Evolutionary conservation across 345 rosid genomes (phyloP), one percentile per base, ranked within the genome.

Genomic region (Eucalyptus erythrocorys): DNA sequence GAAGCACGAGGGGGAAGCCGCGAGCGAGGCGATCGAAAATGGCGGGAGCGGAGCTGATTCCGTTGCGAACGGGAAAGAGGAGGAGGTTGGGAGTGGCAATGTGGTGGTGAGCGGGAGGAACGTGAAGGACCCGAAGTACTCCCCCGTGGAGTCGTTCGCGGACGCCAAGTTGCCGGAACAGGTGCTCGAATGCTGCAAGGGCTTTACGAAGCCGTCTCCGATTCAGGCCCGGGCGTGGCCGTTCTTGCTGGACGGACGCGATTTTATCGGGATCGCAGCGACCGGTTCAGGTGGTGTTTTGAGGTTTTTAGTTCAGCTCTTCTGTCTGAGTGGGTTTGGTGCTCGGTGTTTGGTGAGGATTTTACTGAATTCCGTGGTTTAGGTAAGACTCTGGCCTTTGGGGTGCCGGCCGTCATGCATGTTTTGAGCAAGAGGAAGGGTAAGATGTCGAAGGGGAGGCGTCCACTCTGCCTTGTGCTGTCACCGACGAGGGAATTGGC

Each of bases 191-290:
- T 98, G 98, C 92, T 98, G 99, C 90, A 94, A 94, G 91, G 91
- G 89, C 87, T 98, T 97, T 86, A 89, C 93, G 90, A 94, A 88
- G 17, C 99, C 99, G 7, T 98, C 99, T 76, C 95, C 98, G 3
- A 97, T 97, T 92, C 99, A 98, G 94, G 93, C 99, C 13, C 95
- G 95, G 86, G 93, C 98, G 5, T 98, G 99, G 99, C 99, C 99
- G 7, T 97, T 96, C 92, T 89, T 98, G 93, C 91, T 98, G 90
- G 93, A 95, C 76, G 97, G 95, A 15, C 99, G 99, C 89, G 99
- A 98, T 92, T 95, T 98, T 88, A 95, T 98, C 11, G 99, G 99
- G 42, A 97, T 97, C 89, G 99, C 99, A 1, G 96, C 95, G 49
- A 98, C 99, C 87, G 99, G 99, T n/a, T 98, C 99, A 91, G 99